A percentile compares a stretch with the other conserved stretches of the same genome.
Evolutionary conservation across 495 filamentous ascomycete species (phyloP).

Genomic region (Usnea hakonensis): DNA sequence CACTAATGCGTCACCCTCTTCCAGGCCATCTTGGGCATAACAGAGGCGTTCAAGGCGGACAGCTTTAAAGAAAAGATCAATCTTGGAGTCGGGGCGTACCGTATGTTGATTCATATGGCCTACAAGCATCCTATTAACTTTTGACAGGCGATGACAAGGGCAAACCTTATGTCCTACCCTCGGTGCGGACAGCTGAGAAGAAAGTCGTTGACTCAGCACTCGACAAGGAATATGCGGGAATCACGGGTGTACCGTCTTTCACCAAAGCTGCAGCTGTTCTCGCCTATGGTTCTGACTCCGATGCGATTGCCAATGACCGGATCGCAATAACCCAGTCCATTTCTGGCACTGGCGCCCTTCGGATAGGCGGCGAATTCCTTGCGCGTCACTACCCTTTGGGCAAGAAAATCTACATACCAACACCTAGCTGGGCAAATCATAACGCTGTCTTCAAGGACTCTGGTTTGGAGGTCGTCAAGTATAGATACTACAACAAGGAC

Average conservation of each 20-base stretch:
- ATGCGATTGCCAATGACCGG: slow-evolving; percentile 65
- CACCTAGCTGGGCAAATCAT: slow-evolving; percentile 97
- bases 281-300: slow-evolving; percentile 76
- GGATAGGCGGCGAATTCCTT: slow-evolving; percentile 91
- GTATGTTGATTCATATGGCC: slow-evolving; percentile 25
- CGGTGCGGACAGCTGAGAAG: slow-evolving; percentile 81
- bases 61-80: slow-evolving; percentile 91
- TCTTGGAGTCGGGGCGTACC: slow-evolving; percentile 62
- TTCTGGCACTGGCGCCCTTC: slow-evolving; percentile 91
- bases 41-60: slow-evolving; percentile 98
- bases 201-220: slow-evolving; percentile 65
- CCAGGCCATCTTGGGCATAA: slow-evolving; percentile 50
- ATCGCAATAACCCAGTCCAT: slow-evolving; percentile 95
- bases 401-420: slow-evolving; percentile 94
- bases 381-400: slow-evolving; percentile 77
- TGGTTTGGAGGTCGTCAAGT: slow-evolving; percentile 81
- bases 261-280: slow-evolving; percentile 83
- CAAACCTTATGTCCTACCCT: slow-evolving; percentile 95
- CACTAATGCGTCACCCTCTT: not conserved
- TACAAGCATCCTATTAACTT: slow-evolving; percentile 8
- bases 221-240: slow-evolving; percentile 97
- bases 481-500: slow-evolving; percentile 98
- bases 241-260: slow-evolving; percentile 91
- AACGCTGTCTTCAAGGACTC: slow-evolving; percentile 92
- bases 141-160: slow-evolving; percentile 75